These are phyloP conservation scores for Fusarium napiforme DNA, from an alignment of 2,329 filamentous ascomycete genomes.

Conservation along the genomic window DNA sequence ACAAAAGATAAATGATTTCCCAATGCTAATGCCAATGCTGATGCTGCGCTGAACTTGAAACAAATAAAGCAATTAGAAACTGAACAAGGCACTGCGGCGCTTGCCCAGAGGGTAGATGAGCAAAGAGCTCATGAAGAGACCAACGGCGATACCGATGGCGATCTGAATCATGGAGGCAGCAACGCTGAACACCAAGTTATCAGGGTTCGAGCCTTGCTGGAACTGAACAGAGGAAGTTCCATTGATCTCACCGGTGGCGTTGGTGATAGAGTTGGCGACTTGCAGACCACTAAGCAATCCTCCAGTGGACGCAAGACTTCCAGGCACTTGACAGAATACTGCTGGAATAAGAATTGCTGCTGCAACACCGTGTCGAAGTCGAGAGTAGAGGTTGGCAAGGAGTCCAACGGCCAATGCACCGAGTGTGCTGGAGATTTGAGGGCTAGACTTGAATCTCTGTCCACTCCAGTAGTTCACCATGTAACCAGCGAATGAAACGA, in stretches of 20 bases:
- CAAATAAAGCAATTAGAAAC: conserved; percentile 49
- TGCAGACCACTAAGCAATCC: conserved; percentile 58
- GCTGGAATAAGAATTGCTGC: conserved; percentile 60
- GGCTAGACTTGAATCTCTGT: conserved; percentile 72
- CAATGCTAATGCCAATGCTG: conserved; percentile 1
- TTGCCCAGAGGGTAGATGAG: conserved; percentile 62
- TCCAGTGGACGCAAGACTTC: conserved; percentile 59
- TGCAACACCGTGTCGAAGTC: conserved; percentile 62
- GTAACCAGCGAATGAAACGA: conserved; percentile 79
- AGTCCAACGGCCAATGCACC: conserved; percentile 82
- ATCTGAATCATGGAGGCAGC: conserved; percentile 64
- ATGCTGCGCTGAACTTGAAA: conserved; percentile 14
- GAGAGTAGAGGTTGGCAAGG: conserved; percentile 81
- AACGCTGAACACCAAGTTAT: conserved; percentile 57
- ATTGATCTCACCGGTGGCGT: conserved; percentile 49
- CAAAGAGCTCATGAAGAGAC: conserved; percentile 61
- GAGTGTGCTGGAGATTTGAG: conserved; percentile 80
- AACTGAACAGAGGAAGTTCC: conserved; percentile 48
- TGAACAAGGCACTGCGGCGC: conserved; percentile 61
- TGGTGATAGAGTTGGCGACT: conserved; percentile 57
- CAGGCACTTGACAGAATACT: conserved; percentile 61
- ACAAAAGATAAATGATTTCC: not conserved
- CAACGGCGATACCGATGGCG: conserved; percentile 63
- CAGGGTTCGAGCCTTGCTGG: conserved; percentile 39
- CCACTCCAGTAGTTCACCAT: conserved; percentile 79